Base-by-base conservation (phyloP, 805 yeast species). In the Teunomyces pallodes region DNA sequence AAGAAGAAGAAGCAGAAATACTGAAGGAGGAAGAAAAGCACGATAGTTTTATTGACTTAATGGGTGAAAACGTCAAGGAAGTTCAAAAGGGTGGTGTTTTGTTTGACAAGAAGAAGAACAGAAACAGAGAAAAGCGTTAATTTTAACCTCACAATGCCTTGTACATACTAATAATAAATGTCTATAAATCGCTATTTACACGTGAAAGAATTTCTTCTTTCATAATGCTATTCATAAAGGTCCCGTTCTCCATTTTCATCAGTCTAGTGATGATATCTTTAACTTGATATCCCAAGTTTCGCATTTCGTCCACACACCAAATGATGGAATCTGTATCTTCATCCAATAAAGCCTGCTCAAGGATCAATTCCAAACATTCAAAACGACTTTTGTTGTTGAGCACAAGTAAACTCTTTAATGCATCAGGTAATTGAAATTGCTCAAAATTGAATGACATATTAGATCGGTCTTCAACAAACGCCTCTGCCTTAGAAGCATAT, bases 21-120 rank as follows among this genome's bases (percentile, higher is more conserved):
- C 38, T 31, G 38, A 30, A 30, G 26, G 53, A 48, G 16, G 54
- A 35, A 26, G 46, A 47, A 36, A 54, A 54, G 41, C 57, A 52
- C 24, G 82, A 81, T 54, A 83, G 76, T 46, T 82, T 82, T 60
- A 62, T 84, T 47, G 84, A 79, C 43, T 69, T 86, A 54, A 65
- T 86, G 69, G 86, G 86, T 5, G 76, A 77, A 53, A 77, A 78
- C 51, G 83, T 67, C 24, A 69, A 72, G 52, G 81, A 79, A 54
- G 82, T 81, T 38, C 45, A 31, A 32, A 67, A 75, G 56, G 85
- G 85, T 52, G 86, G 85, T 57, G 71, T 72, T 50, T 64, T 81
- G 50, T 73, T 65, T 33, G 72, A 70, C 42, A 77, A 74, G 65
- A 77, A 75, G 67, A 73, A 70, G 58, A 64, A 66, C 14, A 75